phyloP scores from a whole-genome alignment of 495 filamentous ascomycete genomes.

The Hypoxylon rickii region DNA sequence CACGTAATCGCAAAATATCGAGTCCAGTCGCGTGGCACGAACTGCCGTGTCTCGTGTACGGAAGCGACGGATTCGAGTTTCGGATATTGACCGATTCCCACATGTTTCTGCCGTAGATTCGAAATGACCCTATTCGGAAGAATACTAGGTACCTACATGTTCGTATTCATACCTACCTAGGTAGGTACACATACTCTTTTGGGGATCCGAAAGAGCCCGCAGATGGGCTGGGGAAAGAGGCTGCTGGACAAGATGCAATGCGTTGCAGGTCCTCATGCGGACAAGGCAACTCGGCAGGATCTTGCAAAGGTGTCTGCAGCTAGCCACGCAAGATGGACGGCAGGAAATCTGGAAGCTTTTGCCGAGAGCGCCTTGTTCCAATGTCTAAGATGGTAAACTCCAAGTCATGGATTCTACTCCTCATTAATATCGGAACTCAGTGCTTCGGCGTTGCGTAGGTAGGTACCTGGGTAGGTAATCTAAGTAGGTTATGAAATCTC shows the following conservation, averaged over 20 bases:
- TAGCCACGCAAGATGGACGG: background rate
- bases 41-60: slow-evolving; percentile 17
- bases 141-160: no score
- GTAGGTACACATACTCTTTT: background rate
- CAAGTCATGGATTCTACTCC: no score
- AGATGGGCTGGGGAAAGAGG: background rate
- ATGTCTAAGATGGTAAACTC: no score
- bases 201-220: background rate
- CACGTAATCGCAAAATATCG: slow-evolving; percentile 14
- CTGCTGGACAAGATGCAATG: background rate
- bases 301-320: slow-evolving; percentile 3
- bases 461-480: no score
- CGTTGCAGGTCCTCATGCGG: background rate
- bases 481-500: no score
- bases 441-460: no score
- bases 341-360: background rate
- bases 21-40: slow-evolving; percentile 2
- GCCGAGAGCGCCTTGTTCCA: background rate
- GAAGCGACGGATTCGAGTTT: slow-evolving; percentile 18
- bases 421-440: no score
- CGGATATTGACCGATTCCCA: slow-evolving; percentile 17
- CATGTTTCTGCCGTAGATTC: slow-evolving; percentile 24
- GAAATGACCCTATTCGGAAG: slow-evolving; percentile 17
- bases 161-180: no score
- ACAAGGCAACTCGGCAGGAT: background rate